Evolutionary conservation across 768 basidiomycete species (phyloP).

Genomic region (Peribolospora baueri): DNA sequence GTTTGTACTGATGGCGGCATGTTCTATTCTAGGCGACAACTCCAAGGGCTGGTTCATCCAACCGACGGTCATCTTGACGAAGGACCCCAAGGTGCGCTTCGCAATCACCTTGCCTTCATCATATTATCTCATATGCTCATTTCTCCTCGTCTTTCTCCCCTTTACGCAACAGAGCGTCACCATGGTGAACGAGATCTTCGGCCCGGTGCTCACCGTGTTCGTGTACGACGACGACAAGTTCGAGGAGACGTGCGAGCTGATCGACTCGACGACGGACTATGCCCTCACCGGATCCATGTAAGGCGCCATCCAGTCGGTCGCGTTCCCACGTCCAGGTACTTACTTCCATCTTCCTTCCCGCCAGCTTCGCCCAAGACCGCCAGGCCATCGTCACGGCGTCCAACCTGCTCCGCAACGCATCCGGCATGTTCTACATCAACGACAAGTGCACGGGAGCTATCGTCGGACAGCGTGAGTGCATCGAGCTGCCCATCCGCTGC

Average conservation of each 20-base stretch:
- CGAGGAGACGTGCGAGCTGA: conserved; percentile 61
- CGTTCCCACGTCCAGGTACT: background rate
- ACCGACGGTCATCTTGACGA: conserved; percentile 79
- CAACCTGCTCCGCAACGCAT: conserved; percentile 61
- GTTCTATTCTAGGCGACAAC: conserved; percentile 36
- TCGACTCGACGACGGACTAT: conserved; percentile 66
- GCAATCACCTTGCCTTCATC: background rate
- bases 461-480: conserved; percentile 31
- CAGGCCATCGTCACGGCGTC: conserved; percentile 54
- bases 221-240: conserved; percentile 71
- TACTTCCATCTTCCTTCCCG: background rate
- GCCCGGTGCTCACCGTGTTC: conserved; percentile 79
- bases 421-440: conserved; percentile 94
- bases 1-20: background rate
- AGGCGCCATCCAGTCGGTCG: conserved; percentile 15
- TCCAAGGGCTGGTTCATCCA: conserved; percentile 82
- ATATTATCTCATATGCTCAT: background rate
- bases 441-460: conserved; percentile 97
- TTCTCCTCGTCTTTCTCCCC: background rate
- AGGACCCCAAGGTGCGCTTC: conserved; percentile 41
- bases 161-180: conserved; percentile 28
- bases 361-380: conserved; percentile 62
- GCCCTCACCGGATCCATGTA: conserved; percentile 87
- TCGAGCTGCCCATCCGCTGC: background rate
- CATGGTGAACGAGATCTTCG: conserved; percentile 89